phyloP scores from a whole-genome alignment of 2,329 filamentous ascomycete species.

The Apiospora pterosperma region DNA sequence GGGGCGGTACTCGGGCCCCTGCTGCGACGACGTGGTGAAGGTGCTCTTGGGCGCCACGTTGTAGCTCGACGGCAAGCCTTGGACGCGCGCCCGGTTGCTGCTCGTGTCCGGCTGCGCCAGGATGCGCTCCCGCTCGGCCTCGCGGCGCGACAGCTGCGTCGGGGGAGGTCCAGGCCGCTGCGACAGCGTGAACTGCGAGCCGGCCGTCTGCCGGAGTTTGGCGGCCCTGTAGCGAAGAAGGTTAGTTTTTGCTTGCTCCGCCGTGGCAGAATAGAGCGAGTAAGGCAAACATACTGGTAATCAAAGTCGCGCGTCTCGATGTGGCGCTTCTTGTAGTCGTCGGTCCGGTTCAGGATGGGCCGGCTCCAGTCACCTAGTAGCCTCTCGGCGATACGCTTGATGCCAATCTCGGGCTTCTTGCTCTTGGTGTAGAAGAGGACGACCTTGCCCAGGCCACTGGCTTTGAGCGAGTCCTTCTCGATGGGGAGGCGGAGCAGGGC shows the following conservation, averaged over 20 bases:
- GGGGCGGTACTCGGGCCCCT: slow-evolving; percentile 52
- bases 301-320: slow-evolving; percentile 63
- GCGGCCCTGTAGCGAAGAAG: slow-evolving; percentile 39
- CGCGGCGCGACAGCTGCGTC: slow-evolving; percentile 25
- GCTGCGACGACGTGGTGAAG: slow-evolving; percentile 44
- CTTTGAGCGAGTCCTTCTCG: slow-evolving; percentile 84
- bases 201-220: slow-evolving; percentile 44
- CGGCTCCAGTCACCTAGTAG: slow-evolving; percentile 95
- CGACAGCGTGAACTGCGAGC: slow-evolving; percentile 46
- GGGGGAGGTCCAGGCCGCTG: slow-evolving; percentile 35
- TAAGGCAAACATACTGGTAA: slow-evolving; percentile 48
- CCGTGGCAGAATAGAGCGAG: neutral
- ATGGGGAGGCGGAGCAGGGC: slow-evolving; percentile 79
- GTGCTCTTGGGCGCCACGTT: slow-evolving; percentile 60
- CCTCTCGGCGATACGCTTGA: slow-evolving; percentile 91
- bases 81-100: slow-evolving; percentile 55
- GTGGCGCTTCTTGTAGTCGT: slow-evolving; percentile 87
- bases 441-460: slow-evolving; percentile 93
- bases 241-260: slow-evolving; percentile 6
- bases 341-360: slow-evolving; percentile 87
- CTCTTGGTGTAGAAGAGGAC: slow-evolving; percentile 96
- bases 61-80: slow-evolving; percentile 53
- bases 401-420: slow-evolving; percentile 80
- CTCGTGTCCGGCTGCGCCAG: slow-evolving; percentile 49
- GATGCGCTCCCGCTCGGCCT: slow-evolving; percentile 54